Base-by-base conservation (phyloP, 106 monocot genomes). In the Iris macrosiphon region DNA sequence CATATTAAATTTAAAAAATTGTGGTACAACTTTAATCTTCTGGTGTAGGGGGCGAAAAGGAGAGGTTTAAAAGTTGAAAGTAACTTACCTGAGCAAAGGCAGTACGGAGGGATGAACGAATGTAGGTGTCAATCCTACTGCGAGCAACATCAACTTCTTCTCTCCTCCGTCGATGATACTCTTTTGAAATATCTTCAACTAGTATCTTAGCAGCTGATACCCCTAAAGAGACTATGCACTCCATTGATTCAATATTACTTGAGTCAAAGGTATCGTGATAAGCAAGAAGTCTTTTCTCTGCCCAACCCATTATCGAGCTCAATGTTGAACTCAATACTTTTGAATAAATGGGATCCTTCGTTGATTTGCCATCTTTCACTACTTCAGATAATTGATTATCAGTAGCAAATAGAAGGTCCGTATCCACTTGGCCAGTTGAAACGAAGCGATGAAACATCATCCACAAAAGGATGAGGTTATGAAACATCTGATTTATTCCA, bases 11-110 rank as follows among this genome's bases (percentile, higher is more conserved):
- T n/a, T n/a, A n/a, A n/a, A n/a, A n/a, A n/a, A n/a, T n/a, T n/a
- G n/a, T n/a, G n/a, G n/a, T n/a, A n/a, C n/a, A n/a, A n/a, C n/a
- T n/a, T n/a, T n/a, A n/a, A n/a, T n/a, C n/a, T n/a, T n/a, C n/a
- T n/a, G n/a, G n/a, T n/a, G n/a, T n/a, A n/a, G n/a, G n/a, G n/a
- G n/a, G n/a, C n/a, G n/a, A n/a, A n/a, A n/a, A n/a, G n/a, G n/a
- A n/a, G n/a, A n/a, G n/a, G n/a, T n/a, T n/a, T n/a, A n/a, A n/a
- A n/a, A n/a, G n/a, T n/a, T n/a, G n/a, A n/a, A n/a, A n/a, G n/a
- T n/a, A n/a, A n/a, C 73, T 67, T 79, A 82, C 96, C 77, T 90
- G 96, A 61, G 96, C 96, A 90, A 96, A 96, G 75, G 96, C 89
- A 34, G 96, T 89, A 14, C 83, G 79, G 13, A 96, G 76, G 16